phyloP scores from a whole-genome alignment of 305 asterid species.

The Fraxinus sp. region DNA sequence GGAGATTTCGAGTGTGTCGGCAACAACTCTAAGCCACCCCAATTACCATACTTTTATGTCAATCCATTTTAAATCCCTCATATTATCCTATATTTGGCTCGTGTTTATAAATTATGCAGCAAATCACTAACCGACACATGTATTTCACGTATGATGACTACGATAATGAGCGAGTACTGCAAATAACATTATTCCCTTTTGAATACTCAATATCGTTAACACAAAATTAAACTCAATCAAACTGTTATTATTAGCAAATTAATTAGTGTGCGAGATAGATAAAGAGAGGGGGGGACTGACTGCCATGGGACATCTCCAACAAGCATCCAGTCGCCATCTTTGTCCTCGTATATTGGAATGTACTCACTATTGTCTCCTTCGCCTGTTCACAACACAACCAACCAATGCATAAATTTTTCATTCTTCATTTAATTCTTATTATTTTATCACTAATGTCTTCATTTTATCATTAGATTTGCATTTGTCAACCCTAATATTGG shows the following conservation, averaged over 20 bases:
- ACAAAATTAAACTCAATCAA: background rate
- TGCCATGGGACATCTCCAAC: slow-evolving; percentile 75
- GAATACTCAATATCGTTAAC: background rate
- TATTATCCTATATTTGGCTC: no score
- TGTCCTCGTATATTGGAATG: slow-evolving; percentile 64
- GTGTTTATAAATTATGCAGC: no score
- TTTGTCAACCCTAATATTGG: no score
- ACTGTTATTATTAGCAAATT: background rate
- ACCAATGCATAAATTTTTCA: background rate
- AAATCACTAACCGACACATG: no score
- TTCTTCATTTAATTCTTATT: background rate
- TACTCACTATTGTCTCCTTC: slow-evolving; percentile 53
- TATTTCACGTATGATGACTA: no score
- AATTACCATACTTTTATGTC: background rate
- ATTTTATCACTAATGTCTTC: background rate
- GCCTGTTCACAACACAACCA: slow-evolving; percentile 30
- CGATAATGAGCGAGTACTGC: no score
- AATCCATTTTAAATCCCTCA: no score
- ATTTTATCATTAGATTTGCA: background rate
- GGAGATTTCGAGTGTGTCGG: slow-evolving; percentile 26
- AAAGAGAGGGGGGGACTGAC: slow-evolving; percentile 28
- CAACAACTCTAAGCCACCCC: background rate
- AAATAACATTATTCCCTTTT: no score
- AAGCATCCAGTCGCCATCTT: slow-evolving; percentile 78
- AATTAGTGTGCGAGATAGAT: background rate